A percentile compares a stretch with the other conserved stretches of the same genome.
Evolutionary conservation across 306 rosid species (phyloP).

Genomic region (Vigna trinervia): DNA sequence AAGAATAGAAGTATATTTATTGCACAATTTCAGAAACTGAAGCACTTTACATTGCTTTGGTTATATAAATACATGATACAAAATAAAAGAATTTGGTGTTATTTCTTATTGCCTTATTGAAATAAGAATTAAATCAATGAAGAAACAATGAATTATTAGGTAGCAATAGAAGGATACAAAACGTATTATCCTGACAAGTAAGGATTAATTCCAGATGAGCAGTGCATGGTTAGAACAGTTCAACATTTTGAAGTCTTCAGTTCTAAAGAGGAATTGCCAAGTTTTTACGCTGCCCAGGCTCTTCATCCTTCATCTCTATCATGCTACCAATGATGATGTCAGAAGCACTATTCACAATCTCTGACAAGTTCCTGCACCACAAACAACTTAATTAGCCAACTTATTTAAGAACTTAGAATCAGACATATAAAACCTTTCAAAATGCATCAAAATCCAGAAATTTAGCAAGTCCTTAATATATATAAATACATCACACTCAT

Average conservation of each 20-base stretch:
- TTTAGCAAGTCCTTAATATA: background rate
- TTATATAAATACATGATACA: background rate
- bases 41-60: background rate
- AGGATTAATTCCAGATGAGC: too few species aligned
- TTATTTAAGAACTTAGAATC: too few species aligned
- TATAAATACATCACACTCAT: background rate
- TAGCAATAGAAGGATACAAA: background rate
- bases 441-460: background rate
- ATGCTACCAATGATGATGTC: slow-evolving; percentile 64
- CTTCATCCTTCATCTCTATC: slow-evolving; percentile 70
- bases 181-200: too few species aligned
- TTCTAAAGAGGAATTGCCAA: slow-evolving; percentile 47
- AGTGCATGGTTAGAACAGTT: slow-evolving; percentile 18
- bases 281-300: slow-evolving; percentile 38
- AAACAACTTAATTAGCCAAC: background rate
- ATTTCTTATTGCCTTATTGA: background rate
- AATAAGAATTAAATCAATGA: slow-evolving; percentile 12
- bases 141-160: slow-evolving; percentile 18
- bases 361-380: slow-evolving; percentile 67
- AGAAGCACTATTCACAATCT: slow-evolving; percentile 66
- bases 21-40: background rate
- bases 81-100: slow-evolving; percentile 1
- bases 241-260: background rate
- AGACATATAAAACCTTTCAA: background rate
- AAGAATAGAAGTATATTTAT: background rate